These are phyloP conservation scores for Sparassis latifolia DNA, from an alignment of 1,284 basidiomycete species.

Conservation along the genomic window DNA sequence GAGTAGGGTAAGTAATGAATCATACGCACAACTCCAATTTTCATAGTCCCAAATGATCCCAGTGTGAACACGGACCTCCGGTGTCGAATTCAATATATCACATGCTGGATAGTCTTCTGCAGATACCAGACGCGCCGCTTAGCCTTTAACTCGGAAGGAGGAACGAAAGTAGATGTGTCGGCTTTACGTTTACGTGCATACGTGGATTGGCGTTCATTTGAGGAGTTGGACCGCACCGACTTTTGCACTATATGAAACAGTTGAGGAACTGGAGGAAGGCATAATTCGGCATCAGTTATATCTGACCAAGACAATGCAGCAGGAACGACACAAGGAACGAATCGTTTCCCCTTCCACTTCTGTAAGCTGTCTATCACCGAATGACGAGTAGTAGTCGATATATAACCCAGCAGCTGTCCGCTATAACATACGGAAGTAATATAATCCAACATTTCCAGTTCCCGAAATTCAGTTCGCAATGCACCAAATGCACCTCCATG, in stretches of 20 bases:
- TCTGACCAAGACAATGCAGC: background rate
- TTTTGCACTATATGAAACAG: background rate
- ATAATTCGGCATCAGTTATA: background rate
- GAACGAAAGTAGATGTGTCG: background rate
- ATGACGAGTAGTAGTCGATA: no score
- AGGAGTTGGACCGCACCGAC: background rate
- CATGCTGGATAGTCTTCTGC: background rate
- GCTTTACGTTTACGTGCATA: background rate
- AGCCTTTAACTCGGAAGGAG: no score
- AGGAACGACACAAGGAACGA: background rate
- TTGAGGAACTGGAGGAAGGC: background rate
- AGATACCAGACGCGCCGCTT: no score
- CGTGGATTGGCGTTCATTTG: background rate
- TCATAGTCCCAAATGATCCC: conserved; percentile 18
- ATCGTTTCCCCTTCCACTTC: background rate
- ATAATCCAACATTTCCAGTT: background rate
- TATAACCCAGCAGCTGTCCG: no score
- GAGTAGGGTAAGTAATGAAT: conserved; percentile 1
- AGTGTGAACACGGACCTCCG: conserved; percentile 11
- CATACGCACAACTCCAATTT: conserved; percentile 15
- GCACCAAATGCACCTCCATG: background rate
- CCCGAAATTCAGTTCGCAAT: background rate
- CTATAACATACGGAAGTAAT: background rate
- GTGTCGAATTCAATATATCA: background rate
- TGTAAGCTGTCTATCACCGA: no score